Base-by-base conservation (phyloP, 2,329 filamentous ascomycete species). In the Cladosporium austrohemisphaericum region DNA sequence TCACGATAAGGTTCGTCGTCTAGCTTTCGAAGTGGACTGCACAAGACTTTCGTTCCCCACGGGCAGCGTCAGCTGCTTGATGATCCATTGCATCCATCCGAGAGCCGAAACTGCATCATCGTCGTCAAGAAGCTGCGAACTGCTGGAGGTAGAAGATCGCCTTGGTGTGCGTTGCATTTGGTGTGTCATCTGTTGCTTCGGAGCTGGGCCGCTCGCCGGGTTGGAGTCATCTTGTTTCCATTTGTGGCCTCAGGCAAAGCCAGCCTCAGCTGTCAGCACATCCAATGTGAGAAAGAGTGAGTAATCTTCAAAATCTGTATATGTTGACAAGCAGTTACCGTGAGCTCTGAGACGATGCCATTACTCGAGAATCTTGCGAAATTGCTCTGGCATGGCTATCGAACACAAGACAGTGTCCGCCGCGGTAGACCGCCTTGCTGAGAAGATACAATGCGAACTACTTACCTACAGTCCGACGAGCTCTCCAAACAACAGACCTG, bases 1-100 rank as follows among this genome's bases (percentile, higher is more conserved):
- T n/a, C 19, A 11, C 33, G 44, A 38, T 47, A 38, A 38, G 33
- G 22, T 47, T 47, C 18, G 18, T 25, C 19, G 11, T 35, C 13
- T 31, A 31, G 25, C 23, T 28, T 14, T 13, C 7, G 14, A 14
- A 22, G 44, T 32, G 44, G 44, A 38, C 25, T 37, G 26, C 16
- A 20, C 18, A 31, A 47, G 33, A 47, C 25, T 47, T 19, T 11
- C 18, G 16, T 28, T 28, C 33, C 44, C 44, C 43, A 46, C 43
- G 43, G 43, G 32, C 43, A 46, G 43, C 43, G 43, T 46, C 43
- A 46, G n/a, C 31, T 46, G 31, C 31, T 45, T 28, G 43, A 14
- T 46, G 32, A 37, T 46, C 43, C 32, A 44, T 23, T n/a, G 28
- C 16, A 11, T 10, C 11, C 5, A 5, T 31, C 29, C 29, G 29